phyloP scores from a whole-genome alignment of 2,329 filamentous ascomycete species.

The Byssochlamys sp. region DNA sequence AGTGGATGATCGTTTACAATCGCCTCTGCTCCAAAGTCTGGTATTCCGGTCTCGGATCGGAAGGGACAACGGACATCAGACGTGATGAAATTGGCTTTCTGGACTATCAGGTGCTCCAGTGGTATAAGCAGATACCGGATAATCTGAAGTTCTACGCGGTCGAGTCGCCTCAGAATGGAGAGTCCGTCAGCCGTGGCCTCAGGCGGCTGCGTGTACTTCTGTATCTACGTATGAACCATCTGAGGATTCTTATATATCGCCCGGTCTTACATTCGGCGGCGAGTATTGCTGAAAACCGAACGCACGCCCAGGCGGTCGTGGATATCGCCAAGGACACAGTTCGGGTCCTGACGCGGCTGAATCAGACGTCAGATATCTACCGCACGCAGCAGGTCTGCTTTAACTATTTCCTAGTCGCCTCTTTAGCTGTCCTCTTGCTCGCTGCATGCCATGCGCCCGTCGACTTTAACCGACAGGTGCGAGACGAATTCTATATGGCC shows the following conservation, averaged over 20 bases:
- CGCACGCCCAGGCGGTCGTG: conserved; percentile 60
- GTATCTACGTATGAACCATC: conserved; percentile 78
- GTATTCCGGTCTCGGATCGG: conserved; percentile 64
- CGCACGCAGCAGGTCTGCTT: conserved; percentile 54
- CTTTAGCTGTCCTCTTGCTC: conserved; percentile 54
- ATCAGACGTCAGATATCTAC: conserved; percentile 55
- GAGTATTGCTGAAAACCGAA: conserved; percentile 67
- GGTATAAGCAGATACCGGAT: conserved; percentile 67
- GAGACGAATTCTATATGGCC: conserved; percentile 59
- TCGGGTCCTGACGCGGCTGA: conserved; percentile 50
- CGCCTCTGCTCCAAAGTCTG: conserved; percentile 78
- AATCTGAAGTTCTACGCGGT: conserved; percentile 53
- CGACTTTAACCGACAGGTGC: conserved; percentile 50
- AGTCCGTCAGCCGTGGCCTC: conserved; percentile 53
- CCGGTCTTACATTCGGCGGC: conserved; percentile 76
- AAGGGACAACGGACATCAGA: conserved; percentile 56
- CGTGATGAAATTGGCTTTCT: conserved; percentile 68
- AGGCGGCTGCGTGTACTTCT: conserved; percentile 72
- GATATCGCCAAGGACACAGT: conserved; percentile 58
- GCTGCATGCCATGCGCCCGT: conserved; percentile 55
- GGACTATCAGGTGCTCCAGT: conserved; percentile 74
- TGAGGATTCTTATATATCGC: conserved; percentile 79
- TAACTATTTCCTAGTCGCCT: conserved; percentile 58
- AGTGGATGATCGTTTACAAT: conserved; percentile 76
- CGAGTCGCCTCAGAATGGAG: conserved; percentile 37